Percentiles rank a stretch among this genome's conserved stretches.
Evolutionary conservation across 2,329 filamentous ascomycete species (phyloP).

Genomic region (Rugonectria rugulosa): DNA sequence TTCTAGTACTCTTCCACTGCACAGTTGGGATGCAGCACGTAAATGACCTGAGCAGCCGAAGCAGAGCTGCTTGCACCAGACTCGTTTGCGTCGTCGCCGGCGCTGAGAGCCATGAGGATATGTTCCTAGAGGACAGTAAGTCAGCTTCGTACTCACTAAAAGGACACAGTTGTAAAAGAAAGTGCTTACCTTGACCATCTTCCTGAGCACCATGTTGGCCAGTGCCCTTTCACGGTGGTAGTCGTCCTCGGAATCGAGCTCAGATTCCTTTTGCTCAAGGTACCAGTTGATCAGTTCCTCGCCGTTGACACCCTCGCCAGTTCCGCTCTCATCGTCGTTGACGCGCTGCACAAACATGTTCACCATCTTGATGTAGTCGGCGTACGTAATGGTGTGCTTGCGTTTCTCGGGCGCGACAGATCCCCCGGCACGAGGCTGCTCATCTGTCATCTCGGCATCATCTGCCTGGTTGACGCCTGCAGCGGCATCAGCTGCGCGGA

Average conservation of each 20-base stretch:
- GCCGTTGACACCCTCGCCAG: constrained; percentile 84
- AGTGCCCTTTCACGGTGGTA: constrained; percentile 77
- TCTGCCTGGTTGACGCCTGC: constrained; percentile 57
- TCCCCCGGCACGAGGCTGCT: constrained; percentile 48
- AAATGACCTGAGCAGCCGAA: constrained; percentile 62
- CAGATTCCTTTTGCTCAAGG: constrained; percentile 86
- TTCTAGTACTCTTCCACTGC: constrained; percentile 71
- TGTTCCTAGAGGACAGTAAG: constrained; percentile 71
- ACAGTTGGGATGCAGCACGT: constrained; percentile 94
- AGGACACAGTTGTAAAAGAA: constrained; percentile 15
- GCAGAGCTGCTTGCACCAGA: constrained; percentile 55
- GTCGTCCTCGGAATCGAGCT: constrained; percentile 82
- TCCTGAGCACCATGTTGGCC: constrained; percentile 86
- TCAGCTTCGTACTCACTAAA: constrained; percentile 39
- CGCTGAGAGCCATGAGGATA: constrained; percentile 82
- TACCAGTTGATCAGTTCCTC: constrained; percentile 89
- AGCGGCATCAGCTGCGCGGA: constrained; percentile 49
- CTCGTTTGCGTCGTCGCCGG: constrained; percentile 62
- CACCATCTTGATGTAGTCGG: constrained; percentile 92
- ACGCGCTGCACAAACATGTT: constrained; percentile 85
- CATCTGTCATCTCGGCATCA: constrained; percentile 52
- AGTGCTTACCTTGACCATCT: constrained; percentile 87
- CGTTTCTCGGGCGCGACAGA: constrained; percentile 49
- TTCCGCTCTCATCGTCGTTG: constrained; percentile 78
- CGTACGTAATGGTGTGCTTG: constrained; percentile 91